Evolutionary conservation across 225 moss, liverwort and hornwort genomes (phyloP), one percentile per base, ranked within the genome.

Genomic region (Bryoerythrophyllum caledonicum): DNA sequence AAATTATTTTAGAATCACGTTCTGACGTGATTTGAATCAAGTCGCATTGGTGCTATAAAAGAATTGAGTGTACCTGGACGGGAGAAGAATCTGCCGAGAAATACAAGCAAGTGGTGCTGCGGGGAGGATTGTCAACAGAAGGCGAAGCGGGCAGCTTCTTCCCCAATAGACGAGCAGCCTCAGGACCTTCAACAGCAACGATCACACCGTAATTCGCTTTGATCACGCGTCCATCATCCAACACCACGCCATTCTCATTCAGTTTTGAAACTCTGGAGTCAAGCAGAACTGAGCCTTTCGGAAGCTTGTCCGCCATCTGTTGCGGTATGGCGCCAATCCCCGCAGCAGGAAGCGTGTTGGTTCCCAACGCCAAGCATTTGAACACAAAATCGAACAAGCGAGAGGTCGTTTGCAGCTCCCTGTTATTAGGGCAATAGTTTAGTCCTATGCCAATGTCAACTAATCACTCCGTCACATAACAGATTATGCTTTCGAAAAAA

Each of bases 311-410:
- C 7, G 91, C 92, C 6, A 99, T 75, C 68, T 99, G 97, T 20
- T 89, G 78, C 0, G 94, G 90, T 20, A 99, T 94, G 5, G 94
- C 91, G 5, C 97, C 97, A 9, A 99, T 93, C 20, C 97, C 97
- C 16, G 51, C 77, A 28, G 87, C 87, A 19, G 97, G 97, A 14
- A 99, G 86, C 19, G 93, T 90, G 73, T 94, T 94, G 9, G 90
- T 91, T 16, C 94, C 97, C 35, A 94, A 71, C 0, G 97, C 94
- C 41, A 99, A 73, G 80, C 91, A 90, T 77, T 91, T 94, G 82
- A 94, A 94, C 8, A 99, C 93, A 25, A 99, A 99, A 15, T 94
- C 94, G 56, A 90, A 94, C 54, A 99, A 62, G 28, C 97, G 87
- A 6, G 97, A 99, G 0, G 97, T 89, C 4, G 97, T 94, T 66